Percentiles rank a stretch among this genome's conserved stretches.
Evolutionary conservation across 2,329 filamentous ascomycete genomes (phyloP).

Genomic region (Aspergillus sp.): DNA sequence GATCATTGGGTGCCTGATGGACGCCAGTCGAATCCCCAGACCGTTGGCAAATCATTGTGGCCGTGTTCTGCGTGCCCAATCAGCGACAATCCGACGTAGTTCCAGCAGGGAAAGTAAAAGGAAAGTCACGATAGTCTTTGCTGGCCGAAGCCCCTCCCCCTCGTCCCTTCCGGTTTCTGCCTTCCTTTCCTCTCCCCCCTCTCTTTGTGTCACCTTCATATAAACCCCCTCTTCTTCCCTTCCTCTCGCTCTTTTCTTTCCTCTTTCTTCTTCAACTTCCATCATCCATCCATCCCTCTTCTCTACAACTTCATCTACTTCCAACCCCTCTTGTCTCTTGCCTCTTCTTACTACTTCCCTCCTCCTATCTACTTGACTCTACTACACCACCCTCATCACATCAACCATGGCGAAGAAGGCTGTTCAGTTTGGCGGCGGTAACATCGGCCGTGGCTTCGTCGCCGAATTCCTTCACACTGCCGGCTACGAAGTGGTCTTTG

Average conservation of each 20-base stretch:
- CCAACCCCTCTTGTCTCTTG: background rate
- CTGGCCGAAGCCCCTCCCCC: background rate
- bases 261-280: slow-evolving; percentile 2
- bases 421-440: slow-evolving; percentile 82
- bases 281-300: slow-evolving; percentile 2
- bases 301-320: background rate
- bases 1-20: background rate
- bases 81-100: too few species aligned
- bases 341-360: background rate
- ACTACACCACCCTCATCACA: background rate
- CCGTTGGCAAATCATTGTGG: background rate
- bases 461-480: slow-evolving; percentile 92
- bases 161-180: background rate
- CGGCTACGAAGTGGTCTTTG: slow-evolving; percentile 93
- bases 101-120: too few species aligned
- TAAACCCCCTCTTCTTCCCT: background rate
- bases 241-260: background rate
- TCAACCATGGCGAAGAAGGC: slow-evolving; percentile 60
- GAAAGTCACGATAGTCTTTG: background rate
- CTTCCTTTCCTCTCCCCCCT: background rate
- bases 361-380: background rate
- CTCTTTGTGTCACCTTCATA: background rate
- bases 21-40: background rate
- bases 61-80: background rate
- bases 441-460: slow-evolving; percentile 84